Evolutionary conservation across 148 eudicot genomes (phyloP), one percentile per base, ranked within the genome.

Genomic region (Polygonum maritimum): DNA sequence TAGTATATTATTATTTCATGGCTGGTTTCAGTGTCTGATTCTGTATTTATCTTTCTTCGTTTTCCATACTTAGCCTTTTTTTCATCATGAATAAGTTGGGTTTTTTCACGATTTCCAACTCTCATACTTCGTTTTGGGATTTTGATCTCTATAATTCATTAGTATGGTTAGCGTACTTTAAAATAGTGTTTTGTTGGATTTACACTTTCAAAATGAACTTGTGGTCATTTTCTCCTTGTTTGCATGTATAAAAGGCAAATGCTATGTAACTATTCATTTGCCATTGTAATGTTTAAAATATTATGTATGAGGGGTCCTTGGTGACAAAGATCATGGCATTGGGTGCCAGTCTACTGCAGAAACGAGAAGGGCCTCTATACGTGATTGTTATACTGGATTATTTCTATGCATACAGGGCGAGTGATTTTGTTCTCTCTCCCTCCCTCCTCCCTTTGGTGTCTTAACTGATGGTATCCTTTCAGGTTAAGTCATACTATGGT

Each of bases 401-500:
- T 63, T 2, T 33, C 41, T 35, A 63, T 65, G n/a, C n/a, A 33
- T 65, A 0, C 71, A 57, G 14, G 71, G 26, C 69, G 5, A 26
- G 38, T 62, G 31, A 78, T 26, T 69, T 0, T 78, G 75, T 63
- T 26, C 31, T 26, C 31, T 26, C 31, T 26, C 18, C 67, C 71
- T 74, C 11, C 22, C 40, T 74, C 58, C 63, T 22, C 48, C 7
- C 41, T 19, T 52, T 1, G 41, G 71, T 49, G 8, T 75, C 26
- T 55, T 40, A 52, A 39, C 14, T 77, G 35, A 41, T 18, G 75
- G 75, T 18, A 22, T 18, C 77, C 71, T 84, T 84, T 45, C 93
- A 94, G 98, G 78, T 91, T 70, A 89, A 81, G 78, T 84, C 96
- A 19, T 95, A 92, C 80, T 95, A 95, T 76, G 96, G 97, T 16